Evolutionary conservation across 2,329 filamentous ascomycete species (phyloP).

Genomic region (Paramyrothecium sp.): DNA sequence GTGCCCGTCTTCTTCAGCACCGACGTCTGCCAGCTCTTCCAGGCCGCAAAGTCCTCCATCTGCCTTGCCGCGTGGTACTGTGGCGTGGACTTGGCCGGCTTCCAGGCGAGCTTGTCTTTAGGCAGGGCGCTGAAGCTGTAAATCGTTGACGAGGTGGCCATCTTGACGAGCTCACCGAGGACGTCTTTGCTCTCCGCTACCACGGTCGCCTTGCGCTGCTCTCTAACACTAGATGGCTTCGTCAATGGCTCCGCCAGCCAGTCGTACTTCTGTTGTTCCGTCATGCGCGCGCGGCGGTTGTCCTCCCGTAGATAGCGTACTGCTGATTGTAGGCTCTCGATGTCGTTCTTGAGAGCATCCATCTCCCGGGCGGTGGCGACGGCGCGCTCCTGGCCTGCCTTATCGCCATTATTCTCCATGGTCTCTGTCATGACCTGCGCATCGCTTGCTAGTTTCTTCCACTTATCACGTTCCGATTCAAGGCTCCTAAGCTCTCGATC

Average conservation of each 20-base stretch:
- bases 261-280: constrained; percentile 53
- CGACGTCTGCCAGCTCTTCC: constrained; percentile 56
- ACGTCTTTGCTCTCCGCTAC: constrained; percentile 62
- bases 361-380: constrained; percentile 72
- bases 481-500: constrained; percentile 64
- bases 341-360: constrained; percentile 68
- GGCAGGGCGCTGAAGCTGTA: constrained; percentile 60
- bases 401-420: constrained; percentile 48
- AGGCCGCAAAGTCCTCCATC: constrained; percentile 63
- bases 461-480: constrained; percentile 66
- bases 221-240: constrained; percentile 39
- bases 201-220: constrained; percentile 51
- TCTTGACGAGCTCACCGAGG: constrained; percentile 61
- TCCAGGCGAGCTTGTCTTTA: constrained; percentile 63
- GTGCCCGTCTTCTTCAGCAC: constrained; percentile 54
- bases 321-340: constrained; percentile 61
- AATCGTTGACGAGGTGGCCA: constrained; percentile 54
- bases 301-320: constrained; percentile 69
- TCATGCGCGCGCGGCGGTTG: constrained; percentile 59
- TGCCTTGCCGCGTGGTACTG: constrained; percentile 66
- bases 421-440: constrained; percentile 54
- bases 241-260: constrained; percentile 63
- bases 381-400: constrained; percentile 63
- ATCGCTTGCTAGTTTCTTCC: constrained; percentile 69
- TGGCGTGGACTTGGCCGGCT: constrained; percentile 61